Conservation (phyloP, 805 yeast genomes). For the Komagataella mondaviorum region DNA sequence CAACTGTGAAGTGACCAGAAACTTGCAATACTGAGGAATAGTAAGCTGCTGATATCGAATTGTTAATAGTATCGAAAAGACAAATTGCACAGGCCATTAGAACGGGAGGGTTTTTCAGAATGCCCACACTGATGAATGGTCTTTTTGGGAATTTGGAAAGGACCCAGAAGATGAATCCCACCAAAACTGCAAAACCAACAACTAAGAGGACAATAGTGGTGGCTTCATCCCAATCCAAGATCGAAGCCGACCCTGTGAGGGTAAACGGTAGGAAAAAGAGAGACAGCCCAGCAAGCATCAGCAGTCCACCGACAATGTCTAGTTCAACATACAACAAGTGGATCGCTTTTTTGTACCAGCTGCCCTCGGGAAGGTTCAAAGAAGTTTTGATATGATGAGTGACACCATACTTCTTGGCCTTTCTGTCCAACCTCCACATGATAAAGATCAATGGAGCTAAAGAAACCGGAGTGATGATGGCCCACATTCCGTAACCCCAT, state of each 20-base stretch:
- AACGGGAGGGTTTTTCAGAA: neutral
- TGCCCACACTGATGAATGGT: neutral
- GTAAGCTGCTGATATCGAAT: neutral
- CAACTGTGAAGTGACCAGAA: neutral
- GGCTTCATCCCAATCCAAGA: neutral
- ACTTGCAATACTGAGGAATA: neutral
- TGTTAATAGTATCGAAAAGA: neutral
- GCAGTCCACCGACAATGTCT: neutral
- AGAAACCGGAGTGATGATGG: slow-evolving; percentile 28
- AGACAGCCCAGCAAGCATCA: neutral
- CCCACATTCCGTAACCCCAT: slow-evolving; percentile 40
- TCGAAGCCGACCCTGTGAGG: neutral
- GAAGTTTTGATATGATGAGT: neutral
- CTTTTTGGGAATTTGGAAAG: neutral
- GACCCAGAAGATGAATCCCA: neutral
- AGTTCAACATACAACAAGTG: slow-evolving; percentile 2
- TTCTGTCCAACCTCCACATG: slow-evolving; percentile 13
- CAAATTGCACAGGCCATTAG: neutral
- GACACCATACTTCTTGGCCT: slow-evolving; percentile 15
- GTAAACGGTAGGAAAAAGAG: neutral
- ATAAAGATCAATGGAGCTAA: slow-evolving; percentile 13
- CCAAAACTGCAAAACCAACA: neutral
- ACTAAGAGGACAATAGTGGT: neutral
- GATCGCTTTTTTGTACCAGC: neutral
- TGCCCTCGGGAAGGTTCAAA: neutral